Base-by-base conservation (phyloP, 106 monocot species). In the Narthecium ossifragum region DNA sequence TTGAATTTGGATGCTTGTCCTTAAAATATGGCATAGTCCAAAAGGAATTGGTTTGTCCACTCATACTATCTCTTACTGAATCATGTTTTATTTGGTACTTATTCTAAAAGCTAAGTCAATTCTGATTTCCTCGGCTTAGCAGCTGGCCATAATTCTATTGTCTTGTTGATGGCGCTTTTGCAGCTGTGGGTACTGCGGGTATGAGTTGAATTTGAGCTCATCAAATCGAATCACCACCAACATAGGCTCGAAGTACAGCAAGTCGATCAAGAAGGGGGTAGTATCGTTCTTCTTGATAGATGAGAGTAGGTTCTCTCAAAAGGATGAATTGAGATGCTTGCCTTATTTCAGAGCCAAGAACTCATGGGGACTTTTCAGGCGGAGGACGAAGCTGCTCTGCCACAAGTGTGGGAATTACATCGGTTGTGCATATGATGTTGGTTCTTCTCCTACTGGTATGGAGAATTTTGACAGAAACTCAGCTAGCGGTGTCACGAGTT, bases 141-240 rank as follows among this genome's bases (percentile, higher is more conserved):
- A n/a, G n/a, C n/a, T n/a, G n/a, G n/a, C n/a, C n/a, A n/a, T n/a
- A n/a, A n/a, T n/a, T n/a, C n/a, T n/a, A n/a, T n/a, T n/a, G n/a
- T n/a, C n/a, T n/a, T n/a, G n/a, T n/a, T n/a, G n/a, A n/a, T n/a
- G n/a, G n/a, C 4, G 9, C 33, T 43, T 22, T 49, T 68, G 71
- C 79, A 84, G 79, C 63, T 84, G 84, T 69, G 79, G 84, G 6
- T 65, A 71, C 57, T 84, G 84, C 56, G 84, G 79, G 14, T 84
- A 84, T 46, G 65, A 64, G 22, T 33, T 84, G 60, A 79, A 84
- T 65, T 68, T 84, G 30, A 72, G 71, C 54, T 79, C 84, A 13
- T 84, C 75, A 26, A 51, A 64, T 26, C 38, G 79, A 51, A 72
- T 79, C 63, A 84, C 75, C 6, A 40, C 63, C 46, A 69, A 72